These are phyloP conservation scores for Nicotiana attenuata DNA, from an alignment of 257 asterid genomes.

Conservation along the genomic window DNA sequence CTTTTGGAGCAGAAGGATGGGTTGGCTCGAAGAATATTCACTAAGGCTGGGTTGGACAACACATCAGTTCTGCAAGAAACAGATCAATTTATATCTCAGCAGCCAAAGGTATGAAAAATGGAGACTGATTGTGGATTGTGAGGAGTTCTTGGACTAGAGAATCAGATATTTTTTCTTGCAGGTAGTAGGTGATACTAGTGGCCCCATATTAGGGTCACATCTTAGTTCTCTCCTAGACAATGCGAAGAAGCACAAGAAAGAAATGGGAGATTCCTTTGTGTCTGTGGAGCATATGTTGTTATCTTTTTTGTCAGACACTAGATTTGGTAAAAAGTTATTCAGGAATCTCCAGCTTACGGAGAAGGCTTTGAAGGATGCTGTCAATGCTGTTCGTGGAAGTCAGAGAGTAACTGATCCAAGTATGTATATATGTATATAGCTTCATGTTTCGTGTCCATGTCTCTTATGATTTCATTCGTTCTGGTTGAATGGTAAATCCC, in stretches of 20 bases:
- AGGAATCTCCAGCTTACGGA: slow-evolving; percentile 56
- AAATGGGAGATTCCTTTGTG: slow-evolving; percentile 83
- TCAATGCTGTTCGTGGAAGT: slow-evolving; percentile 81
- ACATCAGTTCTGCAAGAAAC: slow-evolving; percentile 67
- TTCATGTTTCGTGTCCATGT: slow-evolving; percentile 9
- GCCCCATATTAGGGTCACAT: slow-evolving; percentile 73
- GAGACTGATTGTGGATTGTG: neutral
- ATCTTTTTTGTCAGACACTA: slow-evolving; percentile 64
- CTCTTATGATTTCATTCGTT: neutral
- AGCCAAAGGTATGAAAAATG: slow-evolving; percentile 56
- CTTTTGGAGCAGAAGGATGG: slow-evolving; percentile 93
- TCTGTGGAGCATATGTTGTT: slow-evolving; percentile 90
- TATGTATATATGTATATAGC: slow-evolving; percentile 23
- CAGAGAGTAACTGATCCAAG: slow-evolving; percentile 89
- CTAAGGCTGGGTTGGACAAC: slow-evolving; percentile 87
- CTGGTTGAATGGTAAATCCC: neutral
- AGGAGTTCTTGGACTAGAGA: neutral
- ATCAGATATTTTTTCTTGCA: slow-evolving; percentile 26
- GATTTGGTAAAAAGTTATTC: slow-evolving; percentile 75
- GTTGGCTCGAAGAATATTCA: slow-evolving; percentile 76
- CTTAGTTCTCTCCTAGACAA: slow-evolving; percentile 59
- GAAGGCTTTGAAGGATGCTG: slow-evolving; percentile 75
- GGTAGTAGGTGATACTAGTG: slow-evolving; percentile 71
- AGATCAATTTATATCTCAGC: slow-evolving; percentile 63
- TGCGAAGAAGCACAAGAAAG: slow-evolving; percentile 61